Evolutionary conservation across 2,329 filamentous ascomycete species (phyloP).

Genomic region (Aspergillus aculeatus): DNA sequence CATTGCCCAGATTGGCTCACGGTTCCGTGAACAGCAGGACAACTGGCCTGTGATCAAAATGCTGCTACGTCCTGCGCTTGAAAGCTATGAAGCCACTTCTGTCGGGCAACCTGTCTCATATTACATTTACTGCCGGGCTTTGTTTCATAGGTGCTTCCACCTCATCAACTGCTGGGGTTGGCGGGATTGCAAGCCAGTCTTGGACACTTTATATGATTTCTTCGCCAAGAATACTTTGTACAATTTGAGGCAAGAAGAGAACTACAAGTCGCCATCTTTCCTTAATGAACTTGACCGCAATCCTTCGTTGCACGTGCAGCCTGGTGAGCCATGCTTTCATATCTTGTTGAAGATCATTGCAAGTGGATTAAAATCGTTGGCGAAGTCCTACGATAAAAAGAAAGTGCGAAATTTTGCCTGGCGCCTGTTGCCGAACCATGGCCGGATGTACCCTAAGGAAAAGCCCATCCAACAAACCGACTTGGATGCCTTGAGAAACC

Average conservation of each 20-base stretch:
- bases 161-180: conserved; percentile 58
- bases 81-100: conserved; percentile 47
- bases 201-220: conserved; percentile 59
- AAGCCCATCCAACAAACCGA: conserved; percentile 53
- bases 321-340: conserved; percentile 57
- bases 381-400: conserved; percentile 48
- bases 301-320: conserved; percentile 45
- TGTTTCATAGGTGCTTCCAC: conserved; percentile 53
- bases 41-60: conserved; percentile 52
- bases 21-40: conserved; percentile 41
- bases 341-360: conserved; percentile 59
- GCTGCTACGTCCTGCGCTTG: conserved; percentile 49
- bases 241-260: conserved; percentile 53
- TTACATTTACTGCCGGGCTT: conserved; percentile 55
- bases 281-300: conserved; percentile 50
- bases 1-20: conserved; percentile 42
- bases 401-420: conserved; percentile 58
- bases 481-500: conserved; percentile 59
- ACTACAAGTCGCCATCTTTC: conserved; percentile 53
- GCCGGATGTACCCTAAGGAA: conserved; percentile 60
- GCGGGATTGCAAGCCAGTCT: conserved; percentile 54
- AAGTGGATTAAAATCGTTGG: conserved; percentile 50
- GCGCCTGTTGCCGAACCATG: conserved; percentile 60
- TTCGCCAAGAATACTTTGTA: conserved; percentile 55
- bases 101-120: conserved; percentile 44